Base-by-base conservation (phyloP, 441 rosid genomes). In the Iberis amara region DNA sequence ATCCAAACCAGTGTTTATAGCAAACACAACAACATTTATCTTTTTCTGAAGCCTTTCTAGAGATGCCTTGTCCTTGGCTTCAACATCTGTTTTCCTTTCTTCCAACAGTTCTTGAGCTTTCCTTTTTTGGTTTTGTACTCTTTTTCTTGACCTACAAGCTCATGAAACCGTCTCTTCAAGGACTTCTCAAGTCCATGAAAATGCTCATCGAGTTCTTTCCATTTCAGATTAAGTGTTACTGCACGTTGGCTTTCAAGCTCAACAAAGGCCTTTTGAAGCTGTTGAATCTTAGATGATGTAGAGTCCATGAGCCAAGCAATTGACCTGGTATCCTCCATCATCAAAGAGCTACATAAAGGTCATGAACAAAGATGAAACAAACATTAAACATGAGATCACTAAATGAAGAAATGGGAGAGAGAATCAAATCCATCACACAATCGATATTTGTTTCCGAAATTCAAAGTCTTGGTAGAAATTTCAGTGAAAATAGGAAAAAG, bases 161-260 rank as follows among this genome's bases (percentile, higher is more conserved):
- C 96, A 63, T 91, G 84, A 66, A 91, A 91, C 47, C 96, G 84
- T 69, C 98, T 83, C 80, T 88, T 91, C 80, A 91, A 74, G 30
- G 98, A 91, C 66, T 81, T 91, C 70, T 91, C 96, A 35, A 91
- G 94, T 55, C 98, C 98, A 64, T 88, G 90, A 62, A 88, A 91
- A 78, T 91, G 96, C 51, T 78, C 98, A 66, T 91, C 96, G 27
- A 91, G 82, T 67, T 85, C 98, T 74, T 88, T 82, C 98, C 98
- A 91, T 63, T 85, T 91, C 68, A 88, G 47, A 69, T 91, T 88
- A 47, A 91, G 89, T 8, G 95, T 79, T 46, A 91, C 71, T 2
- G 91, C 95, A 55, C 86, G 81, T 49, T 85, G 87, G 52, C 94
- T 83, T 72, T 88, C 95, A 51, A 91, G 98, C 69, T 91, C 96